Base-by-base conservation (phyloP, 768 basidiomycete genomes). In the Kwoniella pini region DNA sequence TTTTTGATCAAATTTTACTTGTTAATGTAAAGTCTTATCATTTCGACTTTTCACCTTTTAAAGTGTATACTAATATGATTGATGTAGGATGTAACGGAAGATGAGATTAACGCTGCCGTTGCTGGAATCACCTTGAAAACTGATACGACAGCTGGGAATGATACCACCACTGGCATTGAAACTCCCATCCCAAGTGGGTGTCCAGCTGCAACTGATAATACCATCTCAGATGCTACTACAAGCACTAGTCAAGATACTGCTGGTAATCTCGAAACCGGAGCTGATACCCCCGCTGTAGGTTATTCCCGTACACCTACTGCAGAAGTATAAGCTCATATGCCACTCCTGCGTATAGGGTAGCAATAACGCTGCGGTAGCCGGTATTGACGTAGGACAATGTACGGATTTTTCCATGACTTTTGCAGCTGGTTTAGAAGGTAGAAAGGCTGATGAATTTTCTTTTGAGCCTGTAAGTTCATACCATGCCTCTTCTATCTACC, bases 1-100 rank as follows among this genome's bases (percentile, higher is more conserved):
- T 87, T 67, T 82, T 85, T 79, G 82, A 85, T 3, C 81, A 85
- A 76, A 85, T 85, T 71, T 80, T 86, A 22, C 75, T 65, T 21
- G 62, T 69, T 1, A 38, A 62, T 22, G 58, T 57, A 15, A 31
- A 33, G 50, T 28, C 21, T 9, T 54, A 2, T 26, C 19, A 5
- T 38, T 4, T 7, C 50, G 33, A 26, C 19, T 44, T n/a, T n/a
- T n/a, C n/a, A n/a, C n/a, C n/a, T n/a, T n/a, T n/a, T n/a, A n/a
- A n/a, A n/a, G n/a, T n/a, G n/a, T n/a, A n/a, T n/a, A n/a, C n/a
- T n/a, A n/a, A n/a, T n/a, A n/a, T n/a, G n/a, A n/a, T n/a, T n/a
- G 19, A 15, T 28, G 0, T 30, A 57, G 53, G 62, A 63, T 22
- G 62, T 51, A 9, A 84, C 85, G 13, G 81, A 79, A 2, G 85